A percentile compares a stretch with the other conserved stretches of the same genome.
phyloP scores from a whole-genome alignment of 2,329 filamentous ascomycete species.

The Cladophialophora psammophila region DNA sequence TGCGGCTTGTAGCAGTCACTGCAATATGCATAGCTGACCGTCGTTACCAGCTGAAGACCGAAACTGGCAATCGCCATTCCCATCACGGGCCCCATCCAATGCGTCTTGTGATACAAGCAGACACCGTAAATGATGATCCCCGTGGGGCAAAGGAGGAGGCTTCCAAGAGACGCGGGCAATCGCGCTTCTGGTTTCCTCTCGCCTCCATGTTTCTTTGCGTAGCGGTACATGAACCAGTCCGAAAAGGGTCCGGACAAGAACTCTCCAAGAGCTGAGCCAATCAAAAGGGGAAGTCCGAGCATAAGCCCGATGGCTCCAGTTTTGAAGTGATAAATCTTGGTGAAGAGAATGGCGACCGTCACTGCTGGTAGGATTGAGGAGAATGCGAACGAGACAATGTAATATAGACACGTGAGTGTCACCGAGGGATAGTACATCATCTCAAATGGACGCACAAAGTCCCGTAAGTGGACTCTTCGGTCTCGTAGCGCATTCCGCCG shows the following conservation, averaged over 20 bases:
- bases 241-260: conserved; percentile 34
- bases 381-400: conserved; percentile 1
- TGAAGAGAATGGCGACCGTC: conserved; percentile 8
- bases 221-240: conserved; percentile 34
- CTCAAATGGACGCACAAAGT: conserved; percentile 1
- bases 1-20: conserved; percentile 24
- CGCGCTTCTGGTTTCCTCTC: conserved; percentile 38
- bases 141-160: neutral
- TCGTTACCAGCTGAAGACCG: conserved; percentile 15
- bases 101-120: conserved; percentile 15
- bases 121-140: conserved; percentile 18
- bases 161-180: neutral
- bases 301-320: conserved; percentile 1
- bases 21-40: conserved; percentile 17
- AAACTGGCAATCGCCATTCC: conserved; percentile 14
- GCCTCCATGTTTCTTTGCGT: conserved; percentile 32
- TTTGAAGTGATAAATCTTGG: conserved; percentile 1
- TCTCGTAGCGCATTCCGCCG: conserved; percentile 13
- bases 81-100: conserved; percentile 17
- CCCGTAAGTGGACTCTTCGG: neutral
- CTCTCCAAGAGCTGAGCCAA: conserved; percentile 14
- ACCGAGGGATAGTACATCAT: conserved; percentile 9
- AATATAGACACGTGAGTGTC: neutral
- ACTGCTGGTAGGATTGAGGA: conserved; percentile 4
- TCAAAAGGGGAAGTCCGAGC: conserved; percentile 5